Base-by-base conservation (phyloP, 148 eudicot species). In the Camellia japonica region DNA sequence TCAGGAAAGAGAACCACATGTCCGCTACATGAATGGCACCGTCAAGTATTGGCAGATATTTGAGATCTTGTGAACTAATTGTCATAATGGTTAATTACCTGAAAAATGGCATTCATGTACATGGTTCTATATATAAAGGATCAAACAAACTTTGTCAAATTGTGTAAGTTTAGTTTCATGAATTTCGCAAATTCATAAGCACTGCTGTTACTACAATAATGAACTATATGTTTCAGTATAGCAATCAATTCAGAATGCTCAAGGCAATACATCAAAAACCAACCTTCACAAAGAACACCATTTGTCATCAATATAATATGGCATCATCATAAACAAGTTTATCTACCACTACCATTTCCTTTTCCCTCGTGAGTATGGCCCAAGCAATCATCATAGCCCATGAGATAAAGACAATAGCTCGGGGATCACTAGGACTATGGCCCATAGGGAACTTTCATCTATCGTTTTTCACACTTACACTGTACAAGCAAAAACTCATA, bases 371-470 rank as follows among this genome's bases (percentile, higher is more conserved):
- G 18, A 14, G 42, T 15, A 56, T 56, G 63, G 20, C 20, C 65
- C 19, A 49, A 63, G 70, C 68, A 64, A 74, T 74, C 51, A 59
- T 60, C 67, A 42, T 75, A 44, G 16, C 15, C 78, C 42, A 56
- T 60, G 20, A 75, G 6, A 41, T 58, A 6, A 16, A 61, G 55
- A 3, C 44, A 38, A 58, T 41, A 43, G 15, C 19, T 14, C 43
- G 52, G 47, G 47, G 16, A 55, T 76, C 69, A 20, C 9, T 15
- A 63, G 62, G 62, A 61, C 46, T 49, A 63, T 43, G 13, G 68
- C 74, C 30, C 49, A 63, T 23, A 49, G 14, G 18, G 56, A 58
- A 71, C 4, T 13, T 60, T 62, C 70, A 23, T 38, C 13, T 59
- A 58, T 51, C 60, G 43, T 51, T 15, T 68, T 77, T 70, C 47